Base-by-base conservation (phyloP, 352 stramenopile genomes). In the Phytophthora aleatoria region DNA sequence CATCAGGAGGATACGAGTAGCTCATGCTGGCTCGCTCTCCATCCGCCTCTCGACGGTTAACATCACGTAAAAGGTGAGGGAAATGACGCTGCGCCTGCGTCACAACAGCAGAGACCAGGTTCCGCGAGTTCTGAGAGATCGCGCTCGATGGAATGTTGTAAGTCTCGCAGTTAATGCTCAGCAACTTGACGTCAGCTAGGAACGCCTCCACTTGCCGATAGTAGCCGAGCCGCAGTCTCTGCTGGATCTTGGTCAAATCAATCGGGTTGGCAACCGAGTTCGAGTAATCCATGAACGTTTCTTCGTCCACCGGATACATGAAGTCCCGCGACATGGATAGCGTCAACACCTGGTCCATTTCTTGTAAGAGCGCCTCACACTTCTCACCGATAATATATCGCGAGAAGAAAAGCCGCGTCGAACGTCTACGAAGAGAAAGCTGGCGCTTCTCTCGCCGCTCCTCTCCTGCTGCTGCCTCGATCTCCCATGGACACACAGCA, bases 151-250 rank as follows among this genome's bases (percentile, higher is more conserved):
- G 61, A 50, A 96, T 83, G 39, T 97, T 97, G 71, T 94, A 97
- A 24, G 76, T 87, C 60, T 95, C 81, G 48, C 89, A 97, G 55
- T 97, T 95, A 9, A 72, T 48, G 13, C 71, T 79, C 39, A 97
- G 61, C 20, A 96, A 61, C 50, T 90, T 79, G 1, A 91, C 69
- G 57, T 97, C 89, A 8, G 84, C 73, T 33, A 94, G 66, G 43
- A 96, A 88, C 2, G 86, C 87, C 44, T 95, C 85, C 7, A 95
- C 69, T 60, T 97, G 89, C 7, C 89, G 86, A 49, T 96, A 97
- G 59, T 94, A 97, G 0, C 73, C 73, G 6, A 71, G 63, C 11
- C 71, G 67, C 12, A 97, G 50, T 15, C 89, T 84, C 38, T 81
- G 69, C 11, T 82, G 77, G 39, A 97, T 93, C 64, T 90, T 87